These are phyloP conservation scores for Tillandsia fasciculata DNA, from an alignment of 176 grass and related monocot genomes.

Conservation along the genomic window DNA sequence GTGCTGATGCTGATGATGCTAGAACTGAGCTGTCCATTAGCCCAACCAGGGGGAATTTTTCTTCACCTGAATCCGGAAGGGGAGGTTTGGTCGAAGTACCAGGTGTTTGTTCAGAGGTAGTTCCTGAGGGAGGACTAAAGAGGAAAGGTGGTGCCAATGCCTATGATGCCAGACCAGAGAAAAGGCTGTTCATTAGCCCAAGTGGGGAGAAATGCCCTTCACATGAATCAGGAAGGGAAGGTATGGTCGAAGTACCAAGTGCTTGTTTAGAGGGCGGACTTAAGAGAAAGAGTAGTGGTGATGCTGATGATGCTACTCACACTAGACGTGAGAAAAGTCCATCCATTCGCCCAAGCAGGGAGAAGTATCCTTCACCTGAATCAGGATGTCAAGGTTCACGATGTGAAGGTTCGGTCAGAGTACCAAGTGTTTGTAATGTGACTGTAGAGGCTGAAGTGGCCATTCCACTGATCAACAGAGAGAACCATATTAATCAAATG, in stretches of 20 bases:
- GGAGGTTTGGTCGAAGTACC: not conserved
- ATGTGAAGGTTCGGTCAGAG: not conserved
- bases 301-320: constrained; percentile 20
- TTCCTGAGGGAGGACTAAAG: constrained; percentile 5
- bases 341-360: constrained; percentile 37
- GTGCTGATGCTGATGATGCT: constrained; percentile 19
- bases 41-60: constrained; percentile 32
- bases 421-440: not conserved
- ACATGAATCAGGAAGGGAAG: too few species aligned
- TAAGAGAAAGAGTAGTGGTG: constrained; percentile 34
- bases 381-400: constrained; percentile 5
- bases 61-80: constrained; percentile 14
- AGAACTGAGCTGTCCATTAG: constrained; percentile 30
- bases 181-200: constrained; percentile 9
- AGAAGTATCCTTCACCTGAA: constrained; percentile 27
- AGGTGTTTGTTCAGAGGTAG: not conserved
- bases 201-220: not conserved
- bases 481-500: not conserved
- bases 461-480: not conserved
- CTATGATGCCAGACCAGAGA: not conserved
- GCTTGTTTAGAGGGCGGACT: constrained; percentile 23
- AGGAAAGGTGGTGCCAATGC: constrained; percentile 5
- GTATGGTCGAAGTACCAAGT: not conserved
- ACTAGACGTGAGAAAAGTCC: constrained; percentile 31
- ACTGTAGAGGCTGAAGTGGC: not conserved